A percentile compares a stretch with the other conserved stretches of the same genome.
Evolutionary conservation across 306 rosid genomes (phyloP).

Genomic region (Cucurbita argyrosperma): DNA sequence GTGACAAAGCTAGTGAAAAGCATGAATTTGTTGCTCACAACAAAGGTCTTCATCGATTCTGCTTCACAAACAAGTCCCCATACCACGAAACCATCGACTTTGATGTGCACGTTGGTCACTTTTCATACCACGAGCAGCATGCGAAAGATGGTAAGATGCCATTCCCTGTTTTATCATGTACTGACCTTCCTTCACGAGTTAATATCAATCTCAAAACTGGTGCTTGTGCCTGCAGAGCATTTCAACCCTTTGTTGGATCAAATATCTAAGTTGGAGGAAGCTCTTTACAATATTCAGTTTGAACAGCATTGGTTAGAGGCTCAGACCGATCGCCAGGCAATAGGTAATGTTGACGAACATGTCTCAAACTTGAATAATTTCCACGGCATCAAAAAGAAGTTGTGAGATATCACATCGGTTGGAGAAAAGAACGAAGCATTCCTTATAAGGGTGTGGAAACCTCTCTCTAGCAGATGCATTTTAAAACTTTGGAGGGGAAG

Average conservation of each 20-base stretch:
- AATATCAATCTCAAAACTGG: constrained; percentile 5
- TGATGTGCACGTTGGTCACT: constrained; percentile 74
- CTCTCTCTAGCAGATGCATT: too few species aligned
- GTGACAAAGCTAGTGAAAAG: constrained; percentile 48
- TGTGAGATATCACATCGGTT: too few species aligned
- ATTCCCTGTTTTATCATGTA: background rate
- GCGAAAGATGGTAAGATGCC: constrained; percentile 76
- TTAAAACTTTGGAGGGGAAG: too few species aligned
- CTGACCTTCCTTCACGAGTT: background rate
- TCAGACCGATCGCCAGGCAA: constrained; percentile 82
- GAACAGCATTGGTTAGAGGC: constrained; percentile 98
- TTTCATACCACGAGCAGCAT: constrained; percentile 58
- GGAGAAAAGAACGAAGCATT: too few species aligned
- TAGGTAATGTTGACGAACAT: constrained; percentile 34
- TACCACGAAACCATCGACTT: constrained; percentile 71
- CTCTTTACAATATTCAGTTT: constrained; percentile 76
- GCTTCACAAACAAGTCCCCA: constrained; percentile 73
- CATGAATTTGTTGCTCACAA: constrained; percentile 35
- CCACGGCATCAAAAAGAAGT: background rate
- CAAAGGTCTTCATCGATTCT: constrained; percentile 47
- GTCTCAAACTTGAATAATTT: background rate
- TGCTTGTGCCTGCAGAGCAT: constrained; percentile 52
- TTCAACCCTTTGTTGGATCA: constrained; percentile 74
- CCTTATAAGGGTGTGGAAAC: too few species aligned
- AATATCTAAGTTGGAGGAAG: constrained; percentile 81